A percentile compares a stretch with the other conserved stretches of the same genome.
Conservation (phyloP, 768 basidiomycete species). For the Mycena indigotica region DNA sequence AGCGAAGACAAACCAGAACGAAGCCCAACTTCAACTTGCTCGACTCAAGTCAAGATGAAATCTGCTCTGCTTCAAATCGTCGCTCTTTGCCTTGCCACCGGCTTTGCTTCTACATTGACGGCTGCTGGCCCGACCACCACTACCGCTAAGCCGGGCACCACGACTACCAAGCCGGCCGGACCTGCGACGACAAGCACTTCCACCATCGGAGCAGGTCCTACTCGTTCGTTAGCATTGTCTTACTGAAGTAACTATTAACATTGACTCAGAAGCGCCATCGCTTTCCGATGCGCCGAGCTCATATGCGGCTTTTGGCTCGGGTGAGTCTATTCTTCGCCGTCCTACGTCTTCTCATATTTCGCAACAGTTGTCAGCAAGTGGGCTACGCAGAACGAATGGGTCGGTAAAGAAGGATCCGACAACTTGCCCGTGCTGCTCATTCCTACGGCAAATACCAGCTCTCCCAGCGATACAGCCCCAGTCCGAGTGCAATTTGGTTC, state of each 20-base stretch:
- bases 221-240: not conserved
- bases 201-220: not conserved
- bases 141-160: not conserved
- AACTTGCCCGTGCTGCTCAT: not conserved
- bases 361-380: not conserved
- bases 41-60: not conserved
- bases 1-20: not conserved
- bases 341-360: not conserved
- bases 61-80: not conserved
- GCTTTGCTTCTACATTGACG: not conserved
- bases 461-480: not conserved
- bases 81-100: not conserved
- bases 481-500: not conserved
- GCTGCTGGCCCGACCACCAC: not conserved
- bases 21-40: not conserved
- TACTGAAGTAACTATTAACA: not conserved
- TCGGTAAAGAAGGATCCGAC: not conserved
- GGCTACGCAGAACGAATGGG: not conserved
- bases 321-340: not conserved
- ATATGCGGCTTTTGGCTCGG: not conserved
- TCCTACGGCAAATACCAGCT: not conserved
- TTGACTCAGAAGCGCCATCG: not conserved
- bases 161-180: not conserved
- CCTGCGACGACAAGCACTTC: not conserved
- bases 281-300: not conserved